Evolutionary conservation across 345 rosid genomes (phyloP).

Genomic region (Luvunga scandens): DNA sequence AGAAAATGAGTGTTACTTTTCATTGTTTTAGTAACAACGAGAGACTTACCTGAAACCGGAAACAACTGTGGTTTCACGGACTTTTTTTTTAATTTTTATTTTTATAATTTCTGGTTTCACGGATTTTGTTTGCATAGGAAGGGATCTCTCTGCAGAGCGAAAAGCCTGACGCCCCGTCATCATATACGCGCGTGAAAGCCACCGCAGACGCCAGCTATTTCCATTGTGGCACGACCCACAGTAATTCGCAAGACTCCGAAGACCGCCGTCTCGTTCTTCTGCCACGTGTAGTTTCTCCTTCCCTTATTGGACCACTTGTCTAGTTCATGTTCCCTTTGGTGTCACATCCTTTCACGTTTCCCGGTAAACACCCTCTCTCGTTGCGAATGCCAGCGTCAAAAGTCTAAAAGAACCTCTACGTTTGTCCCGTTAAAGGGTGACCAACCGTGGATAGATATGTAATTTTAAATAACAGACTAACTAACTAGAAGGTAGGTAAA

Average conservation of each 20-base stretch:
- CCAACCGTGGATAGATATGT: slow-evolving; percentile 17
- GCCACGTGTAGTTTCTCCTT: slow-evolving; percentile 36
- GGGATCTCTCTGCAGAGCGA: slow-evolving; percentile 12
- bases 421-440: not conserved
- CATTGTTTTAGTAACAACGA: not conserved
- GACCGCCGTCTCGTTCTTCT: slow-evolving; percentile 19
- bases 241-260: slow-evolving; percentile 16
- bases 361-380: slow-evolving; percentile 7
- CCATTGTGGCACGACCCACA: slow-evolving; percentile 31
- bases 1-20: slow-evolving; percentile 2
- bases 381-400: not conserved
- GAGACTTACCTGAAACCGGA: slow-evolving; percentile 30
- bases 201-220: slow-evolving; percentile 36
- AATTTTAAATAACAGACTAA: slow-evolving; percentile 9
- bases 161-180: slow-evolving; percentile 21
- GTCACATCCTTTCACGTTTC: slow-evolving; percentile 28
- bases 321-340: slow-evolving; percentile 14
- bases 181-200: slow-evolving; percentile 30
- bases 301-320: slow-evolving; percentile 42
- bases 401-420: slow-evolving; percentile 12
- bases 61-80: slow-evolving; percentile 5
- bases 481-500: slow-evolving; percentile 37
- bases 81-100: not conserved
- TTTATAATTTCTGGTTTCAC: not conserved
- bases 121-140: not conserved